phyloP scores from a whole-genome alignment of 352 stramenopile genomes.

The Phytopythium montanum region DNA sequence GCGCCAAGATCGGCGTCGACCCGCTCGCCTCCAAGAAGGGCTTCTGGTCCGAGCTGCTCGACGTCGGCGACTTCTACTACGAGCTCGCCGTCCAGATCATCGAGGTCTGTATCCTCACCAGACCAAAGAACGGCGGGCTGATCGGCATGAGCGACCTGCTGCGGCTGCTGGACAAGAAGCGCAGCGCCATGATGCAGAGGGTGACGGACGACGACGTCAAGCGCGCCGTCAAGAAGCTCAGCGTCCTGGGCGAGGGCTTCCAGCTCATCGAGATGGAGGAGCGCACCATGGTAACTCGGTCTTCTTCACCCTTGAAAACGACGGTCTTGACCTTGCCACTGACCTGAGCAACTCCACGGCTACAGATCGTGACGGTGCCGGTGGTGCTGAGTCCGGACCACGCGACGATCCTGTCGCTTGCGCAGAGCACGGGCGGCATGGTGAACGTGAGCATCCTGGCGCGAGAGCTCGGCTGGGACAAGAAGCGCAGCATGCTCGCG shows the following conservation, averaged over 20 bases:
- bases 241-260: slow-evolving; percentile 92
- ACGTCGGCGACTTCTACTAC: slow-evolving; percentile 99
- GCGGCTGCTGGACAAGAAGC: slow-evolving; percentile 63
- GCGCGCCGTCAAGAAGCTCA: slow-evolving; percentile 94
- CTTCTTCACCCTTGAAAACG: too few species aligned
- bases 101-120: slow-evolving; percentile 95
- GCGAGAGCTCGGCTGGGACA: slow-evolving; percentile 83
- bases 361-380: slow-evolving; percentile 92
- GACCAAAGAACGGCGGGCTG: slow-evolving; percentile 80
- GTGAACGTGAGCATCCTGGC: slow-evolving; percentile 86
- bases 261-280: slow-evolving; percentile 91
- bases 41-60: slow-evolving; percentile 97
- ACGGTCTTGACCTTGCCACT: neutral
- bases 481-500: slow-evolving; percentile 90
- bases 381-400: slow-evolving; percentile 95
- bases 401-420: slow-evolving; percentile 89
- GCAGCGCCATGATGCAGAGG: slow-evolving; percentile 60
- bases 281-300: slow-evolving; percentile 83
- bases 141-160: slow-evolving; percentile 82
- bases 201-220: slow-evolving; percentile 93
- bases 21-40: slow-evolving; percentile 96
- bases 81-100: slow-evolving; percentile 99
- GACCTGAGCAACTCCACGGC: too few species aligned
- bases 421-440: slow-evolving; percentile 85
- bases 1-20: slow-evolving; percentile 95